Evolutionary conservation across 2,329 filamentous ascomycete genomes (phyloP).

Genomic region (Fusarium tricinctum): DNA sequence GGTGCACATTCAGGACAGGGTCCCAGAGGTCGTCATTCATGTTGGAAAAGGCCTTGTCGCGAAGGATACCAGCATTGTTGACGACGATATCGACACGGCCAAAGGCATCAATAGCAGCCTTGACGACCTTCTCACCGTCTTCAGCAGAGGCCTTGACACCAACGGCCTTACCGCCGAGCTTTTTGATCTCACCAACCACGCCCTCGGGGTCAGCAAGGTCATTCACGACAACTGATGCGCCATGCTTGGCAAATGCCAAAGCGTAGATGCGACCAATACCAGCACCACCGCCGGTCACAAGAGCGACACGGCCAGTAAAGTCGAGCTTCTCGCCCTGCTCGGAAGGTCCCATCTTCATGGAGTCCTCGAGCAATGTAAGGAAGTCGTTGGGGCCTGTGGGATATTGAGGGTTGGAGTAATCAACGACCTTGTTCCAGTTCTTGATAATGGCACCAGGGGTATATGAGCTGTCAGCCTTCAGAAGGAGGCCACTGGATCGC

Average conservation of each 20-base stretch:
- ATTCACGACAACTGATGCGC: slow-evolving; percentile 91
- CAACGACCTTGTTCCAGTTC: slow-evolving; percentile 89
- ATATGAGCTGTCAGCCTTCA: slow-evolving; percentile 89
- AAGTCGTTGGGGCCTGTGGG: slow-evolving; percentile 91
- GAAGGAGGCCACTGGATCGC: slow-evolving; percentile 86
- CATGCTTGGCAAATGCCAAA: slow-evolving; percentile 86
- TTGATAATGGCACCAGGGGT: slow-evolving; percentile 89
- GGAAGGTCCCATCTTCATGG: slow-evolving; percentile 81
- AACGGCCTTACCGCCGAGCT: slow-evolving; percentile 88
- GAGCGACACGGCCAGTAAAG: slow-evolving; percentile 86
- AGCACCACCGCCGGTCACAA: slow-evolving; percentile 89
- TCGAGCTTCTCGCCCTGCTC: slow-evolving; percentile 79
- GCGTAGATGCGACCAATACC: slow-evolving; percentile 93
- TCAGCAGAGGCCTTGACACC: slow-evolving; percentile 95
- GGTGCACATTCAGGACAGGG: slow-evolving; percentile 90
- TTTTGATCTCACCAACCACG: slow-evolving; percentile 92
- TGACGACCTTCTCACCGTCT: slow-evolving; percentile 91
- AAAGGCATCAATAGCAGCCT: slow-evolving; percentile 92
- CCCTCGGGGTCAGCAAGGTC: slow-evolving; percentile 93
- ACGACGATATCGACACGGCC: slow-evolving; percentile 94
- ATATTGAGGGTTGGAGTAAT: slow-evolving; percentile 86
- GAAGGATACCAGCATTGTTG: slow-evolving; percentile 98
- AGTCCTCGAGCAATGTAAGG: slow-evolving; percentile 85
- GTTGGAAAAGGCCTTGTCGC: slow-evolving; percentile 97
- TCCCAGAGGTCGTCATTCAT: slow-evolving; percentile 98